Evolutionary conservation across 106 monocot genomes (phyloP), one percentile per base, ranked within the genome.

Genomic region (Dendrobium chrysotoxum): DNA sequence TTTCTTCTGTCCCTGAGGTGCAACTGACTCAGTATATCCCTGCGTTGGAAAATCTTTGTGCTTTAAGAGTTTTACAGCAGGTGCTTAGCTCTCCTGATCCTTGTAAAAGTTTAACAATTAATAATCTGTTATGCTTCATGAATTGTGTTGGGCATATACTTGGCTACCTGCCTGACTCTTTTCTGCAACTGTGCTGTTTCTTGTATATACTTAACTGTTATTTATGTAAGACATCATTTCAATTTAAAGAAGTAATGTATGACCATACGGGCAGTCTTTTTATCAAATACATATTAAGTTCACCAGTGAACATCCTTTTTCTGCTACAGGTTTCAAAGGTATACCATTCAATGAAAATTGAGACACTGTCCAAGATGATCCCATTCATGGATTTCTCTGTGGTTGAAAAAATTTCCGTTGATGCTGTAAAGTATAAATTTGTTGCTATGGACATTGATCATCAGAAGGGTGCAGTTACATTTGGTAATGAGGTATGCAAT

Each of bases 21-120:
- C 92, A 95, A 41, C 79, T 99, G 28, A 86, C 95, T 41, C 84
- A 91, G 76, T 99, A 99, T 80, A 26, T 90, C 39, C 88, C 98
- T 81, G 80, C 91, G 45, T 68, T 99, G 42, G 95, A 95, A 80
- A 99, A 88, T 73, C 91, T 95, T 35, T 72, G 90, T 20, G 80
- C 92, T 28, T 78, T 95, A 81, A 99, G 95, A 81, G 92, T 93
- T 53, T 81, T 99, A 7, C 92, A 93, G 83, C 98, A 99, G 95
- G 98, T 99, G 11, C 50, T 70, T 18, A 38, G 28, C 50, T 50
- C 50, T 50, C 11, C 1, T 46, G 50, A 50, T 15, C 2, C 50
- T 50, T 50, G 13, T 15, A 50, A 15, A 13, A 50, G 50, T 50
- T 50, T 15, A 50, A 50, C 50, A 50, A 50, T 50, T 50, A 50